A percentile compares a stretch with the other conserved stretches of the same genome.
phyloP scores from a whole-genome alignment of 129 eudicot species.

The Calendula officinalis region DNA sequence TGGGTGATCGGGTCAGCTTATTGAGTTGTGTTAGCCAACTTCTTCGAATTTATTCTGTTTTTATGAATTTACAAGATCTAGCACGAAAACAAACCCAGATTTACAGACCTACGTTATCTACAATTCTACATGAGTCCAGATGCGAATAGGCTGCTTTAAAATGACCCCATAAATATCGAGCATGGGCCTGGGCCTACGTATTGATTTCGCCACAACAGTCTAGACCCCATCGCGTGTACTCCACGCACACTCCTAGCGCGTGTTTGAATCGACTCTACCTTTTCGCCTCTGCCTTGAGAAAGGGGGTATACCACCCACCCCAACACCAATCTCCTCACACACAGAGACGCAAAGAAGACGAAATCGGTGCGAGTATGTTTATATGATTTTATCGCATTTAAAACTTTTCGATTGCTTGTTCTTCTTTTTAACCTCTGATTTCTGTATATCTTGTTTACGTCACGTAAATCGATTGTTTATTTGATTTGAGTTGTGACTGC shows the following conservation, averaged over 20 bases:
- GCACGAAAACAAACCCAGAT: too few relatives aligned
- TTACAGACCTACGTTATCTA: too few relatives aligned
- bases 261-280: constrained; percentile 8
- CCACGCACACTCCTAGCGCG: constrained; percentile 15
- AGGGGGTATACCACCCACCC: constrained; percentile 34
- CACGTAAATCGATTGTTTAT: constrained; percentile 14
- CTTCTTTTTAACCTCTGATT: not conserved
- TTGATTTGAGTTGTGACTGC: constrained; percentile 28
- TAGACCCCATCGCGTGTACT: not conserved
- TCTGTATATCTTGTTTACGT: not conserved
- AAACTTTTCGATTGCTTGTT: constrained; percentile 12
- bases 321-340: constrained; percentile 19
- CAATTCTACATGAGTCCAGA: too few relatives aligned
- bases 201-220: not conserved
- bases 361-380: constrained; percentile 21
- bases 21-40: too few relatives aligned
- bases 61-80: too few relatives aligned
- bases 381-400: constrained; percentile 6
- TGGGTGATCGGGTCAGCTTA: too few relatives aligned
- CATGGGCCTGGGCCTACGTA: not conserved
- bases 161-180: too few relatives aligned
- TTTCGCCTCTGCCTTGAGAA: constrained; percentile 35
- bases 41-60: too few relatives aligned
- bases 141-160: too few relatives aligned
- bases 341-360: constrained; percentile 25